phyloP scores from a whole-genome alignment of 2,329 filamentous ascomycete genomes.

The Aspergillus eucalypticola region DNA sequence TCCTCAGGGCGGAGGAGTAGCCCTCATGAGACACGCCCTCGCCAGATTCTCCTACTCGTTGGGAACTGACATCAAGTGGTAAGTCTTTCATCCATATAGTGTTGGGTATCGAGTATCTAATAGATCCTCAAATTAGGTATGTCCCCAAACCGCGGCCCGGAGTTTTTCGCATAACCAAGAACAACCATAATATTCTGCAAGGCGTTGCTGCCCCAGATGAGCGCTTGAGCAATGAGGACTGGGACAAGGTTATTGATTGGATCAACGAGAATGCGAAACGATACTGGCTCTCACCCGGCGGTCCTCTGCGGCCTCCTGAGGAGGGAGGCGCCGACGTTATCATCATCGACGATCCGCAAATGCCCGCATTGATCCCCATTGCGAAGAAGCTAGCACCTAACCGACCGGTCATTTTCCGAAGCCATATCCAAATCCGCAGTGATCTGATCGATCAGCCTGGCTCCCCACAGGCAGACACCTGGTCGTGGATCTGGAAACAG shows the following conservation, averaged over 20 bases:
- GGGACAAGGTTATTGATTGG: slow-evolving; percentile 68
- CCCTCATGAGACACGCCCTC: slow-evolving; percentile 77
- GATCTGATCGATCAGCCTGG: slow-evolving; percentile 66
- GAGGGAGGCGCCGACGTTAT: slow-evolving; percentile 76
- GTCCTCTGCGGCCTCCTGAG: slow-evolving; percentile 64
- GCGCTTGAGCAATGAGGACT: slow-evolving; percentile 64
- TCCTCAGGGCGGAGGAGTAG: slow-evolving; percentile 79
- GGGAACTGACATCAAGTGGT: slow-evolving; percentile 73
- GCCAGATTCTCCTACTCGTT: slow-evolving; percentile 68
- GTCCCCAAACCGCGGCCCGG: slow-evolving; percentile 78
- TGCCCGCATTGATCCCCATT: slow-evolving; percentile 74
- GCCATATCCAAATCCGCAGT: slow-evolving; percentile 78
- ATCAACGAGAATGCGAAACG: slow-evolving; percentile 70
- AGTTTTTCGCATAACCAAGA: slow-evolving; percentile 82
- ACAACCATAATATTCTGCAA: slow-evolving; percentile 85
- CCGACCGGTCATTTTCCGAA: slow-evolving; percentile 77
- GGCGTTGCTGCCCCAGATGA: slow-evolving; percentile 68
- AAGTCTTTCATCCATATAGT: slow-evolving; percentile 33
- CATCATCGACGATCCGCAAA: slow-evolving; percentile 80
- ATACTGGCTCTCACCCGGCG: slow-evolving; percentile 70
- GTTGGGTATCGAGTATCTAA: background rate
- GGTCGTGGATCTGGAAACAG: slow-evolving; percentile 72
- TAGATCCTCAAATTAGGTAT: slow-evolving; percentile 45
- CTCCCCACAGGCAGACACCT: slow-evolving; percentile 70
- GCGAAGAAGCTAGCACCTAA: slow-evolving; percentile 70